Base-by-base conservation (phyloP, 2,329 filamentous ascomycete genomes). In the Claviceps sp. region DNA sequence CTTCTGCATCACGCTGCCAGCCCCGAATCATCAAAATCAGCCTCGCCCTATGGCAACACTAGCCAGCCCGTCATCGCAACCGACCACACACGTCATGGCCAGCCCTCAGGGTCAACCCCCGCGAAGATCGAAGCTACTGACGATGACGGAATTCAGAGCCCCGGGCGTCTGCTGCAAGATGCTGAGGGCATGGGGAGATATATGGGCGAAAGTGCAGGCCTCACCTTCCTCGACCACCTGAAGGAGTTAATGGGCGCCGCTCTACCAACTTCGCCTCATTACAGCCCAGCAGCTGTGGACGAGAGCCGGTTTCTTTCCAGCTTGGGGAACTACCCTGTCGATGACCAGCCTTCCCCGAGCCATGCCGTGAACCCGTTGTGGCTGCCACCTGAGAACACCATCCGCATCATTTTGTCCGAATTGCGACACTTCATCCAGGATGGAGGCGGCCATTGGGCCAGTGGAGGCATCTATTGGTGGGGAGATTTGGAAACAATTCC, bases 381-480 rank as follows among this genome's bases (percentile, higher is more conserved):
- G 55, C 60, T 75, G 3, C 72, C 73, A 5, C 52, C 63, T 0
- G 59, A 61, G 2, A 56, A 57, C 2, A 67, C 72, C 9, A 70
- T 74, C 52, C 54, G 59, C 6, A 56, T 55, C 6, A 69, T 73
- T 61, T 57, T 76, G 14, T 57, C 61, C 4, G 63, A 71, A 49
- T 61, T 75, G 20, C 64, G 72, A 45, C 65, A 64, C 54, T 71
- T 71, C 51, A 61, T 77, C 50, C 72, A 75, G 56, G 72, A 75
- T 45, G 72, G 69, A 34, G 65, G 63, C 53, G 69, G 67, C 13
- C 55, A 57, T 6, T 72, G 68, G 58, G 60, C 62, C 7, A 70
- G 69, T 20, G 74, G 74, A 18, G 74, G 74, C 30, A 70, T 75
- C 40, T 71, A 71, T 57, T 76, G 70, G 65, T 77, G 72, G 70